A percentile compares a stretch with the other conserved stretches of the same genome.
Conservation (phyloP, 164 flowering plant genomes). For the Macadamia integrifolia region DNA sequence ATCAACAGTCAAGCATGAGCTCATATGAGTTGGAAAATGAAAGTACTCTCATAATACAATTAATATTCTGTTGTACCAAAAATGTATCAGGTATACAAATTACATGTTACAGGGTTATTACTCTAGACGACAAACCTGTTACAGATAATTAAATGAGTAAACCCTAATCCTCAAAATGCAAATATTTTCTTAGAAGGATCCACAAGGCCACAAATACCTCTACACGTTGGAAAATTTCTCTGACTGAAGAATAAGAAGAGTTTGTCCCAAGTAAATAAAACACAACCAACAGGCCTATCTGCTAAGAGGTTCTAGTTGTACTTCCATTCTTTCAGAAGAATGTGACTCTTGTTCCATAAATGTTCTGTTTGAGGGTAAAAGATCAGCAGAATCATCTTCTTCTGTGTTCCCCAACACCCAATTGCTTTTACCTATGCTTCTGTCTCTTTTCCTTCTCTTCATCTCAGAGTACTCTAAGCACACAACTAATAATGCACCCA, state of each 20-base stretch:
- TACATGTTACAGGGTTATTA: slow-evolving; percentile 14
- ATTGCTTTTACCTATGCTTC: slow-evolving; percentile 46
- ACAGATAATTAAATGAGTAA: slow-evolving; percentile 5
- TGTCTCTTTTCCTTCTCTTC: slow-evolving; percentile 34
- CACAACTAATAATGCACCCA: slow-evolving; percentile 43
- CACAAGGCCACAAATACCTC: slow-evolving; percentile 12
- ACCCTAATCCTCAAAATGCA: slow-evolving; percentile 10
- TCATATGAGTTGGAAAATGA: not conserved
- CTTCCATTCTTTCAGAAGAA: slow-evolving; percentile 64
- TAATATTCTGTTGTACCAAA: slow-evolving; percentile 14
- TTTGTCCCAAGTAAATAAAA: slow-evolving; percentile 13
- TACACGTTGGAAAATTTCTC: slow-evolving; percentile 7
- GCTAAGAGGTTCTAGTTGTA: slow-evolving; percentile 78
- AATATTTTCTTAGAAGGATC: slow-evolving; percentile 10
- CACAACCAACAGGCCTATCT: slow-evolving; percentile 33
- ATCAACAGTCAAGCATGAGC: not conserved
- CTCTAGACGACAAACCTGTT: slow-evolving; percentile 7
- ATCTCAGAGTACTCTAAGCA: slow-evolving; percentile 67
- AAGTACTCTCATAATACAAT: not conserved
- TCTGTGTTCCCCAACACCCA: slow-evolving; percentile 83
- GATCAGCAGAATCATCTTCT: slow-evolving; percentile 79
- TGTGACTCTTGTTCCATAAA: slow-evolving; percentile 30
- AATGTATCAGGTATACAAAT: slow-evolving; percentile 23
- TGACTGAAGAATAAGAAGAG: slow-evolving; percentile 5
- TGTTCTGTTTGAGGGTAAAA: slow-evolving; percentile 44